Conservation (phyloP, 345 rosid genomes). For the Ricinus communis region DNA sequence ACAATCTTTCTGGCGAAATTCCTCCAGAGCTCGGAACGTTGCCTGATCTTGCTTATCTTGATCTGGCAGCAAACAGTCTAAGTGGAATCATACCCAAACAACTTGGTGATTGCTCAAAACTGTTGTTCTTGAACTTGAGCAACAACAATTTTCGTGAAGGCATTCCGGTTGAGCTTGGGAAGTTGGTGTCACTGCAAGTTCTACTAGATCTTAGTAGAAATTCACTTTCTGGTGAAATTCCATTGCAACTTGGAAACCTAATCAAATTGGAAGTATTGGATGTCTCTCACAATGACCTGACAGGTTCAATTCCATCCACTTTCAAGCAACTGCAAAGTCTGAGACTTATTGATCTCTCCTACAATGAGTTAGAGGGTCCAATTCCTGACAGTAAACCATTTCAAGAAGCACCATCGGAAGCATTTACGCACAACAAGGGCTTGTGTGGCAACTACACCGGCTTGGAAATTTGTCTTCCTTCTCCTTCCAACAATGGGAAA, state of each 20-base stretch:
- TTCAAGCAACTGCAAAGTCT: no score
- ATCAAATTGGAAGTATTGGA: no score
- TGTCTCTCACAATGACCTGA: no score
- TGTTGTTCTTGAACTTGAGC: constrained; percentile 22
- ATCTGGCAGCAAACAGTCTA: constrained; percentile 26
- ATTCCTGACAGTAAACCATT: not conserved
- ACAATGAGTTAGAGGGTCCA: not conserved
- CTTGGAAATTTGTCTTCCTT: not conserved
- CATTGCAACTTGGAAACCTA: no score
- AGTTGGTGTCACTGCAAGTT: not conserved
- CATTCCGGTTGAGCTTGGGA: constrained; percentile 17
- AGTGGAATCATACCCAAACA: constrained; percentile 29
- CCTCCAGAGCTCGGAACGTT: constrained; percentile 26
- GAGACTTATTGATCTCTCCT: no score
- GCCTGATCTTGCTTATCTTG: constrained; percentile 23
- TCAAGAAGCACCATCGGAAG: not conserved
- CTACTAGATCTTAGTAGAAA: constrained; percentile 19
- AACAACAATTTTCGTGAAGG: constrained; percentile 5
- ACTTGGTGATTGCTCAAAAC: constrained; percentile 21
- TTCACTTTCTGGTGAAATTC: constrained; percentile 1
- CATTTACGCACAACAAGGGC: not conserved
- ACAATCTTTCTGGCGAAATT: constrained; percentile 22
- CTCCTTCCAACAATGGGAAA: not conserved
- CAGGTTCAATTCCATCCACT: no score
- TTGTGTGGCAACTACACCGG: not conserved